Base-by-base conservation (phyloP, 2,329 filamentous ascomycete species). In the Aspergillus udagawae region DNA sequence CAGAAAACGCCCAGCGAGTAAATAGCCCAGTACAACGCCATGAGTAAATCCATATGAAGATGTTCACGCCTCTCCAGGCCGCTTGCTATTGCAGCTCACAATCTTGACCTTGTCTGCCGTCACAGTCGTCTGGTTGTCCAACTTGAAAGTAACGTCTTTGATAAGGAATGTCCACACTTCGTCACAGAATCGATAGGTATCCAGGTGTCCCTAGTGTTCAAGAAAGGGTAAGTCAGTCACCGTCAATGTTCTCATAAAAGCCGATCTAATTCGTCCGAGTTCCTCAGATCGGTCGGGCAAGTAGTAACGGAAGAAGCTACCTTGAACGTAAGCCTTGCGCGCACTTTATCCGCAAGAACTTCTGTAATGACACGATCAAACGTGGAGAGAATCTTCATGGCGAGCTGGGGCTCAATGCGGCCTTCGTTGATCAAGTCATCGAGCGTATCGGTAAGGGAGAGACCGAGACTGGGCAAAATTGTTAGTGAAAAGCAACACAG, bases 121-220 rank as follows among this genome's bases (percentile, higher is more conserved):
- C 14, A 97, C 86, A 0, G 85, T 84, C 60, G 86, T 84, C 56
- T 84, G 85, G 65, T 89, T 91, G 67, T 97, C 93, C 79, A 97
- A 88, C 79, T 99, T 99, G 80, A 99, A 97, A n/a, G 88, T 92
- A 55, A 97, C 92, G 65, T 97, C 94, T 78, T 97, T 97, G 77
- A 99, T 96, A 57, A 99, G 84, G 75, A 99, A 99, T 1, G 94
- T 99, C 94, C 94, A 99, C 58, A 99, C 94, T 79, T 99, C 94
- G 77, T 99, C 94, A 80, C 94, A 99, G 83, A 99, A 99, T 66
- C 94, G 89, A 80, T 99, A 99, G 17, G 94, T 97, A 74, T 97
- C 92, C 62, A 99, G 87, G 72, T 95, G 94, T 50, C 94, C 94
- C 93, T 97, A 53, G 27, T 35, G 67, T 49, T 55, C 10, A 52